Evolutionary conservation across 1,139 yeast species (phyloP), one percentile per base, ranked within the genome.

Genomic region (Taphrina sp.): DNA sequence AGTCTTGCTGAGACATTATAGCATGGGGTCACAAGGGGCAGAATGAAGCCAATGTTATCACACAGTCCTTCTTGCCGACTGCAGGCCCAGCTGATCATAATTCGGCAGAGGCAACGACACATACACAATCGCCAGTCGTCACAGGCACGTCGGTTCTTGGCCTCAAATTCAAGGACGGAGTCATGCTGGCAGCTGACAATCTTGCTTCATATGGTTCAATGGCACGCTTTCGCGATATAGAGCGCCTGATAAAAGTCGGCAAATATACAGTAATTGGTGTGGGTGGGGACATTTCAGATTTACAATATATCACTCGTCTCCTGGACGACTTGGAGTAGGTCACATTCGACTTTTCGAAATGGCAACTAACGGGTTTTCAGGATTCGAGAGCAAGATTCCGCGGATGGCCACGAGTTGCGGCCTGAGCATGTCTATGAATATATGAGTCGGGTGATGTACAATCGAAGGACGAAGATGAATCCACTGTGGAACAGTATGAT

Each of bases 91-190:
- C 46, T 3, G 54, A 38, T n/a, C 22, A 20, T 1, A 42, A 24
- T 22, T 12, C 37, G n/a, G 46, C 54, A 3, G 46, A 28, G 20
- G 43, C 49, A 17, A 51, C 55, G 22, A 28, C 52, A 2, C 84
- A 86, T 70, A 90, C 98, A 3, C 95, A 88, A 70, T 87, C 82
- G 66, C 99, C 99, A 43, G 85, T 87, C 64, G 88, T 94, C 58
- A 92, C 99, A 7, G 97, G 98, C 68, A 88, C 97, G 0, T 87
- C 96, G 33, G 98, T 92, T 22, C 78, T 94, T 64, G 95, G 95
- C 5, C 77, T 90, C 72, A 92, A 90, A 71, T 94, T 82, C 73
- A 76, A 86, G 63, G 86, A 85, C 64, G 99, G 99, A 34, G 83
- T 92, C 55, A 80, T 92, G 55, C 77, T 92, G 74, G 97, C 98